Conservation (phyloP, 331 rosid genomes). For the Spiraea crenata region DNA sequence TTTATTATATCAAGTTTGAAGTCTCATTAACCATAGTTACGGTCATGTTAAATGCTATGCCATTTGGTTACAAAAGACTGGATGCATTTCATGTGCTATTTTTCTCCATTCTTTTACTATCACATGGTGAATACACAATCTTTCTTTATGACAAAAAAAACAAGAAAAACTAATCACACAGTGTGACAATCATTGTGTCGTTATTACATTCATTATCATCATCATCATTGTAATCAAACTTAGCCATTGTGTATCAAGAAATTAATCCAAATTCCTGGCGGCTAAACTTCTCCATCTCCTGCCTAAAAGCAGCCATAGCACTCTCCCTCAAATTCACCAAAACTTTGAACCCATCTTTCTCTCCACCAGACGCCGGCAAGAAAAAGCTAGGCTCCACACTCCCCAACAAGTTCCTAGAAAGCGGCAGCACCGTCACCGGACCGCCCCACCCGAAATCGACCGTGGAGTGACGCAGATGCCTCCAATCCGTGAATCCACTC, state of each 20-base stretch:
- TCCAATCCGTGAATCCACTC: slow-evolving; percentile 92
- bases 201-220: background rate
- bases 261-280: slow-evolving; percentile 17
- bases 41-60: no score
- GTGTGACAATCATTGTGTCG: background rate
- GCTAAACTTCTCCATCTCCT: slow-evolving; percentile 52
- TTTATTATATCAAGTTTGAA: no score
- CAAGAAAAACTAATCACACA: background rate
- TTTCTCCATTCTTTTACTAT: no score
- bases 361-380: slow-evolving; percentile 55
- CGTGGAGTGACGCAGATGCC: slow-evolving; percentile 74
- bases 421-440: slow-evolving; percentile 79
- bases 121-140: no score
- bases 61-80: no score
- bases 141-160: no score
- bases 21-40: no score
- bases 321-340: slow-evolving; percentile 45
- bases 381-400: slow-evolving; percentile 80
- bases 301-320: slow-evolving; percentile 56
- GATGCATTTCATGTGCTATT: no score
- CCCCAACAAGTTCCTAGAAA: slow-evolving; percentile 66
- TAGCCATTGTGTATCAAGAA: background rate
- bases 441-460: slow-evolving; percentile 98
- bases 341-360: slow-evolving; percentile 65
- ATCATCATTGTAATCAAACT: no score